Evolutionary conservation across 148 eudicot genomes (phyloP), one percentile per base, ranked within the genome.

Genomic region (Rhododendron molle): DNA sequence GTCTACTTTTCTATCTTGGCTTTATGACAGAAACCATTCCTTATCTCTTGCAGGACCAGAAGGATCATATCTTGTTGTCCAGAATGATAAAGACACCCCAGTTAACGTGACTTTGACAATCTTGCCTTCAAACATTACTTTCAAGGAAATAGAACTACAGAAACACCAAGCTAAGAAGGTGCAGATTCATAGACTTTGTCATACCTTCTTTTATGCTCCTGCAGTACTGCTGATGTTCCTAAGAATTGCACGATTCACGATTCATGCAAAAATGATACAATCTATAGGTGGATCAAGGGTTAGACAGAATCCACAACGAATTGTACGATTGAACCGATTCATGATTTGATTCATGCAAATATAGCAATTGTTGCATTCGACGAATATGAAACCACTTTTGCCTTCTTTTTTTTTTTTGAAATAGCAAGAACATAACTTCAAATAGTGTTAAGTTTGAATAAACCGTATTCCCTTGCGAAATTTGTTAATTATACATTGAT

Each of bases 161-260:
- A 50, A 83, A 28, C 85, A 73, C 49, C 80, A 21, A 73, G 85
- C 80, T 32, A 72, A 10, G 80, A 72, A 83, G 85, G 78, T 71
- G 78, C 60, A 30, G 85, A 18, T 49, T 46, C 78, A n/a, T 43
- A 32, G 60, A 30, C 44, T 32, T 23, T 46, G 77, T 83, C 72
- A 60, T 82, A 12, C n/a, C 20, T 82, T 23, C 1, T 82, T 43
- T 65, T 26, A 15, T 67, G 76, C 38, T 67, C 62, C 34, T 67
- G 15, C 38, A 50, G 54, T 50, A 13, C 26, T 21, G 67, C 67
- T 28, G 26, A 71, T 83, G 4, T 83, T 67, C n/a, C 78, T 69
- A 5, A 71, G 44, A 40, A 40, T 40, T 40, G 44, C 44, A 6
- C 5, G 1, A 40, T 40, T 40, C 44, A 40, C 44, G 44, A 40